phyloP scores from a whole-genome alignment of 2,329 filamentous ascomycete genomes.

The Hortaea werneckii region DNA sequence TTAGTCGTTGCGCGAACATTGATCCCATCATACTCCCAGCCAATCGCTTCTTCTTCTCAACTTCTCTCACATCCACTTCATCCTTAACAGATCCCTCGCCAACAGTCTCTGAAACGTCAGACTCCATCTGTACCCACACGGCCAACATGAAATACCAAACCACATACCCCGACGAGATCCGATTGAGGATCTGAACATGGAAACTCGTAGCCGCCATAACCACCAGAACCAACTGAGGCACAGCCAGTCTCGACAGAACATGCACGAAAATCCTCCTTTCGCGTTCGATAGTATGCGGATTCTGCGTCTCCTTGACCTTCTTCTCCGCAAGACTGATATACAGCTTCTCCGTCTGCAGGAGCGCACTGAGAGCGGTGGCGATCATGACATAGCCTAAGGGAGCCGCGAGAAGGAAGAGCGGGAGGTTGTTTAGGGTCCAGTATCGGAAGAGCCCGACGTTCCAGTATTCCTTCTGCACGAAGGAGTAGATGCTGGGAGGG shows the following conservation, averaged over 20 bases:
- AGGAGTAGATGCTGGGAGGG: conserved; percentile 83
- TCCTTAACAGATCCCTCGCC: not conserved
- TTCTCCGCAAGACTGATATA: conserved; percentile 2
- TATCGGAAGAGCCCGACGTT: conserved; percentile 79
- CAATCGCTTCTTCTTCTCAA: conserved; percentile 1
- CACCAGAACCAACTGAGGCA: conserved; percentile 63
- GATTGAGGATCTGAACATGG: conserved; percentile 88
- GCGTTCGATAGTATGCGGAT: not conserved
- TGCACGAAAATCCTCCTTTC: conserved; percentile 9
- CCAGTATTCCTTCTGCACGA: conserved; percentile 88
- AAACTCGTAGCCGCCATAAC: conserved; percentile 65
- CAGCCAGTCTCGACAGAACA: conserved; percentile 49
- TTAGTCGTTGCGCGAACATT: conserved; percentile 6
- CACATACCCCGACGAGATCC: conserved; percentile 78
- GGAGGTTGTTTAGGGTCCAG: conserved; percentile 79
- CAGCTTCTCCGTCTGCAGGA: not conserved
- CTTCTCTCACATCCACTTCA: not conserved
- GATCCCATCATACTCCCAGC: conserved; percentile 12
- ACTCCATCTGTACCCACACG: conserved; percentile 16
- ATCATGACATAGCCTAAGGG: conserved; percentile 65
- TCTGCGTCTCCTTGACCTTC: not conserved
- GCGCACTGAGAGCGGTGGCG: conserved; percentile 41
- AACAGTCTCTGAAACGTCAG: not conserved
- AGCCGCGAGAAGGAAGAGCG: conserved; percentile 72
- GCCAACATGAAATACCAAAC: conserved; percentile 82